phyloP scores from a whole-genome alignment of 768 basidiomycete species.

The Leccinum incarnatum region DNA sequence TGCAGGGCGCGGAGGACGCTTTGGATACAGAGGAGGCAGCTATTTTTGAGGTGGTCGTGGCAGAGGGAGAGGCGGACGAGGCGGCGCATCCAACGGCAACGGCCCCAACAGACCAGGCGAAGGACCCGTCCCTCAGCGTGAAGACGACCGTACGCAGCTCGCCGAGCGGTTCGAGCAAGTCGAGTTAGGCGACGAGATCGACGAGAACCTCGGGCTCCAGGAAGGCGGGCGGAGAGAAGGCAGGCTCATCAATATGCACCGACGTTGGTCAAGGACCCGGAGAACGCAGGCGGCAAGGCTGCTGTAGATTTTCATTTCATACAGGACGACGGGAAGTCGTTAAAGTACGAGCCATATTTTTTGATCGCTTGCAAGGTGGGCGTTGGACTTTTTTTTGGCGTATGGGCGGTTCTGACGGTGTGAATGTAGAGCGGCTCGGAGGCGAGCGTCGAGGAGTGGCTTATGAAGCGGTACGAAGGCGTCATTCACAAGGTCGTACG shows the following conservation, averaged over 20 bases:
- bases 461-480: slow-evolving; percentile 91
- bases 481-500: slow-evolving; percentile 74
- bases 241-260: slow-evolving; percentile 99
- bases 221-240: slow-evolving; percentile 79
- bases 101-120: slow-evolving; percentile 37
- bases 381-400: neutral
- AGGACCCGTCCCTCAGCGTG: slow-evolving; percentile 57
- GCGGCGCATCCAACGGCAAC: slow-evolving; percentile 29
- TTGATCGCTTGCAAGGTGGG: slow-evolving; percentile 85
- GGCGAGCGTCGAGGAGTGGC: slow-evolving; percentile 90
- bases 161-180: slow-evolving; percentile 86
- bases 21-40: slow-evolving; percentile 27
- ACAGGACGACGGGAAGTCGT: slow-evolving; percentile 94
- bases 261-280: slow-evolving; percentile 85
- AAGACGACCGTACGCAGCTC: slow-evolving; percentile 86
- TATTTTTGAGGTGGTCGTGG: slow-evolving; percentile 49
- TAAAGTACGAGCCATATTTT: slow-evolving; percentile 99
- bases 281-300: slow-evolving; percentile 78
- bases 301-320: slow-evolving; percentile 98
- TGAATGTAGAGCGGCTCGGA: slow-evolving; percentile 74
- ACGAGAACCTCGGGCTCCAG: slow-evolving; percentile 92
- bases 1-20: slow-evolving; percentile 43
- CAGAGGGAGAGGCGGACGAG: slow-evolving; percentile 40
- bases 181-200: slow-evolving; percentile 76
- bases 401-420: slow-evolving; percentile 1